Percentiles rank a stretch among this genome's conserved stretches.
Evolutionary conservation across 2,329 filamentous ascomycete species (phyloP).

Genomic region (Fusarium goolgardi): DNA sequence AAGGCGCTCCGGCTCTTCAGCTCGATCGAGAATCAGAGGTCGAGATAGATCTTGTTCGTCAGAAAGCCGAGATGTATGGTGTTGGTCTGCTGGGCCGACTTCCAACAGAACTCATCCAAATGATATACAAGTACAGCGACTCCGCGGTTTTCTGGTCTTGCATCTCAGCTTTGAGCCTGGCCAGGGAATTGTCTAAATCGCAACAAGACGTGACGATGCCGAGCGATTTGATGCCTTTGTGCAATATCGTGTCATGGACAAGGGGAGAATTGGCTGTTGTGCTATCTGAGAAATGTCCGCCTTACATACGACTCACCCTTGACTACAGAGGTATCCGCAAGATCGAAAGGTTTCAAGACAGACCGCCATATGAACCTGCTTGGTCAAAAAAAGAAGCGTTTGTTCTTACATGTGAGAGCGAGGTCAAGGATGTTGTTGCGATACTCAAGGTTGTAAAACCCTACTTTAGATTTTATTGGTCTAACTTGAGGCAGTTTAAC

Average conservation of each 20-base stretch:
- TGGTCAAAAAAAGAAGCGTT: slow-evolving; percentile 13
- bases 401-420: background rate
- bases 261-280: background rate
- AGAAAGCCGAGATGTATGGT: slow-evolving; percentile 5
- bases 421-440: background rate
- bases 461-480: too few relatives aligned
- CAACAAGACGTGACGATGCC: background rate
- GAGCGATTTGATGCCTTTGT: background rate
- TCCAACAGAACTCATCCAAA: slow-evolving; percentile 13
- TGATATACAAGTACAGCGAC: slow-evolving; percentile 11
- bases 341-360: slow-evolving; percentile 6
- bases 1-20: slow-evolving; percentile 7
- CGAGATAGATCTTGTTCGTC: slow-evolving; percentile 7
- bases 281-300: background rate
- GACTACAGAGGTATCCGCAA: slow-evolving; percentile 11
- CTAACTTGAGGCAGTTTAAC: slow-evolving; percentile 14
- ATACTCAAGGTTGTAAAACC: slow-evolving; percentile 3
- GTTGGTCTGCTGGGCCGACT: background rate
- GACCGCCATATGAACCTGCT: background rate
- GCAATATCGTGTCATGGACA: slow-evolving; percentile 11
- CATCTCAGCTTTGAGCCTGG: slow-evolving; percentile 7
- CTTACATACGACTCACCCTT: slow-evolving; percentile 7
- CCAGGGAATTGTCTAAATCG: background rate
- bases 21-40: slow-evolving; percentile 1
- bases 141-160: slow-evolving; percentile 15